A percentile compares a stretch with the other conserved stretches of the same genome.
These are phyloP conservation scores for Ilex paraguariensis DNA, from an alignment of 305 asterid species.

Conservation along the genomic window DNA sequence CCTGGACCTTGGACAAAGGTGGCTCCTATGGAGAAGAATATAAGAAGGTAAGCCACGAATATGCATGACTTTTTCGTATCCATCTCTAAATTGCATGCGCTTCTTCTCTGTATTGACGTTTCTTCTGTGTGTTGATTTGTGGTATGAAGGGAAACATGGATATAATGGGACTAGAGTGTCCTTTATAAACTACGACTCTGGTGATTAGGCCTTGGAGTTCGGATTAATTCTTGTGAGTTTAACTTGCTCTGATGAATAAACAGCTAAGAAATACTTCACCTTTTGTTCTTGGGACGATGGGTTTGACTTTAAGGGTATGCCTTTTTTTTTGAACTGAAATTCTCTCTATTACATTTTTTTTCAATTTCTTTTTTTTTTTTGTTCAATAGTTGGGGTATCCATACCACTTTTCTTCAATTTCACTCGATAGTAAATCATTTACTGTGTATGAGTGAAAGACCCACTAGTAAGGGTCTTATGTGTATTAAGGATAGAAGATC, in stretches of 20 bases:
- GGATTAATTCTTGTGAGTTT: conserved; percentile 18
- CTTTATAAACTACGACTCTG: conserved; percentile 9
- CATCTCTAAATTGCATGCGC: conserved; percentile 13
- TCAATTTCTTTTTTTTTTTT: too few relatives aligned
- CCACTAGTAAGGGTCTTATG: too few relatives aligned
- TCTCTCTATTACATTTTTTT: too few relatives aligned
- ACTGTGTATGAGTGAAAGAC: too few relatives aligned
- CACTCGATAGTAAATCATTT: too few relatives aligned
- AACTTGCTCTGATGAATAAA: conserved; percentile 12
- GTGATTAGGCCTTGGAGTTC: conserved; percentile 13
- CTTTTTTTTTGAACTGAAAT: too few relatives aligned
- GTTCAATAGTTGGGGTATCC: too few relatives aligned
- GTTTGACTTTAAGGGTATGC: too few relatives aligned
- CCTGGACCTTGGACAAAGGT: conserved; percentile 31
- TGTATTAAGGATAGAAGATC: too few relatives aligned
- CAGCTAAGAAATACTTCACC: too few relatives aligned
- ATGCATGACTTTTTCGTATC: conserved; percentile 27
- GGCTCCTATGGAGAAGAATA: conserved; percentile 34
- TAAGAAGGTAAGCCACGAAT: conserved; percentile 21
- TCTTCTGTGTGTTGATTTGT: not conserved
- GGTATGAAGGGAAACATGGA: not conserved
- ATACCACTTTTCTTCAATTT: not conserved
- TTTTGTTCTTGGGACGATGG: too few relatives aligned
- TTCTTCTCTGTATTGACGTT: not conserved
- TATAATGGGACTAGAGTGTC: not conserved